These are phyloP conservation scores for Brassica balearica DNA, from an alignment of 441 rosid genomes.

Conservation along the genomic window DNA sequence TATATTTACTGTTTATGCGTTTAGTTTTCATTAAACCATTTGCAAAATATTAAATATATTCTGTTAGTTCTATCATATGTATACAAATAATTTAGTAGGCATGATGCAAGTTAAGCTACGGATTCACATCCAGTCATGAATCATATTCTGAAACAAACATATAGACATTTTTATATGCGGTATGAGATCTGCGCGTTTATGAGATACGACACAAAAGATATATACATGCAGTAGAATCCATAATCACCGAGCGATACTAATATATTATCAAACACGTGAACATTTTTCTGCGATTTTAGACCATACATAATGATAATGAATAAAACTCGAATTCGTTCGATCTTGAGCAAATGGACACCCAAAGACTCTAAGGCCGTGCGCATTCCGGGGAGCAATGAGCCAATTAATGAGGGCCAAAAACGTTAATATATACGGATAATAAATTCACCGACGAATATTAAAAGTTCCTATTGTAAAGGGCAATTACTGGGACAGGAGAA, in stretches of 20 bases:
- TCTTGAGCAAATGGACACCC: background rate
- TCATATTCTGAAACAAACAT: background rate
- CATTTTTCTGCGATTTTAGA: background rate
- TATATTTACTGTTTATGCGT: background rate
- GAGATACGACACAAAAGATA: constrained; percentile 21
- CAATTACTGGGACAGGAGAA: constrained; percentile 11
- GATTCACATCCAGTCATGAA: constrained; percentile 8
- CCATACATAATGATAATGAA: background rate
- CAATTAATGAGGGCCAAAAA: background rate
- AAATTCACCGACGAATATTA: constrained; percentile 16
- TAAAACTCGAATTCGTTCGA: background rate
- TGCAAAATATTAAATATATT: background rate
- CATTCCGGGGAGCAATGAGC: background rate
- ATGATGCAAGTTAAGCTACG: constrained; percentile 8
- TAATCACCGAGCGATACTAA: constrained; percentile 5
- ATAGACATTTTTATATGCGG: constrained; percentile 1
- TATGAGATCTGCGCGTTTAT: constrained; percentile 21
- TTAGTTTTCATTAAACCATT: constrained; percentile 7
- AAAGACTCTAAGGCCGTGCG: background rate
- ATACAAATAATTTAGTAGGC: background rate
- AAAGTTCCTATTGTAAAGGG: constrained; percentile 6
- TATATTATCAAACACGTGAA: constrained; percentile 11
- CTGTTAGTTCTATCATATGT: background rate
- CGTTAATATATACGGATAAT: constrained; percentile 2
- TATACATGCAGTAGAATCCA: background rate